Conservation (phyloP, 78 protist species). For the Dictyostelium purpureum region DNA sequence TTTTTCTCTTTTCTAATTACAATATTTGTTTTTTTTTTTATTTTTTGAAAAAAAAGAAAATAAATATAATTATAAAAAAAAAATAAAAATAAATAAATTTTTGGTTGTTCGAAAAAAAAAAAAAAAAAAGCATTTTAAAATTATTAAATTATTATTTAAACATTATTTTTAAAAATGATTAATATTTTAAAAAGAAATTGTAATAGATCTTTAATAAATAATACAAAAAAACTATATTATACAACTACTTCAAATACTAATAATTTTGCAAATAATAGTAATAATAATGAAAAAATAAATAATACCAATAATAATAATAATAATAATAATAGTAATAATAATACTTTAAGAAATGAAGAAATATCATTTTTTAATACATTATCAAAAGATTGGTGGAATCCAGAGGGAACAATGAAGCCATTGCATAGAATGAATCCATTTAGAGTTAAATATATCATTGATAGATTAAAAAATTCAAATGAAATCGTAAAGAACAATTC, state of each 20-base stretch:
- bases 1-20: not conserved
- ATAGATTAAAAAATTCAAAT: not conserved
- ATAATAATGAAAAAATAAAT: too few species aligned
- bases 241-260: not conserved
- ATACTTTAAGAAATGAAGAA: constrained; percentile 40
- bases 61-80: not conserved
- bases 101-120: too few species aligned
- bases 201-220: not conserved
- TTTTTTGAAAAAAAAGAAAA: not conserved
- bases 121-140: not conserved
- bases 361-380: constrained; percentile 41
- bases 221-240: not conserved
- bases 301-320: not conserved
- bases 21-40: not conserved
- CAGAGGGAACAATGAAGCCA: constrained; percentile 67
- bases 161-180: not conserved
- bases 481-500: not conserved
- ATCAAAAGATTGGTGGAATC: constrained; percentile 76
- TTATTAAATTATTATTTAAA: not conserved
- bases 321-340: not conserved
- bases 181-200: not conserved
- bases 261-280: too few species aligned
- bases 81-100: not conserved
- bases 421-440: constrained; percentile 75
- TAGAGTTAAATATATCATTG: constrained; percentile 50